Evolutionary conservation across 2,329 filamentous ascomycete species (phyloP).

Genomic region (Nectriaceae sp.): DNA sequence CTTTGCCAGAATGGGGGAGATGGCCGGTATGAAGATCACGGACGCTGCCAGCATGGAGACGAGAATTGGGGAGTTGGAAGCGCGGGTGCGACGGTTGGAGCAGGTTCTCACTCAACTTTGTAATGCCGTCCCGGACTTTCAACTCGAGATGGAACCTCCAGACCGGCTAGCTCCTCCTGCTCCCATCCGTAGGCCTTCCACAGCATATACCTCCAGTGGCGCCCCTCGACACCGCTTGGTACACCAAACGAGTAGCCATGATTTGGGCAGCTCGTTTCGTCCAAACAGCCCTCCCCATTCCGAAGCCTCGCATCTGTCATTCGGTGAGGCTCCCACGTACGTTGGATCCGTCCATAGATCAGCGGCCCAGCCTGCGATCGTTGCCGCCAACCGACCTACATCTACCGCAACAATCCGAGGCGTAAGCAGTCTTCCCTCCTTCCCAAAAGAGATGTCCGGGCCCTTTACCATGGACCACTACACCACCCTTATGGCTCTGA

Average conservation of each 20-base stretch:
- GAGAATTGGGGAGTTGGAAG: conserved; percentile 53
- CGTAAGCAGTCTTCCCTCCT: conserved; percentile 44
- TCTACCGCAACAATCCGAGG: conserved; percentile 52
- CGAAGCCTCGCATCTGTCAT: conserved; percentile 44
- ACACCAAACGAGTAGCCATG: conserved; percentile 3
- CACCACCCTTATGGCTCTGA: conserved; percentile 50
- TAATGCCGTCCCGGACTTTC: conserved; percentile 45
- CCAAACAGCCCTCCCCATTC: conserved; percentile 41
- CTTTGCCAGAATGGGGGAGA: conserved; percentile 45
- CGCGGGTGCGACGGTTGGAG: conserved; percentile 54
- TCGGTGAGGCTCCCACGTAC: conserved; percentile 48
- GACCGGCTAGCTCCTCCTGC: conserved; percentile 26
- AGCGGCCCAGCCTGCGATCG: conserved; percentile 22
- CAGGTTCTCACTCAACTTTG: conserved; percentile 52
- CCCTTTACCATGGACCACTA: conserved; percentile 49
- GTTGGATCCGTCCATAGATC: conserved; percentile 45
- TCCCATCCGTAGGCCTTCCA: conserved; percentile 24
- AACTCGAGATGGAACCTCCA: conserved; percentile 32
- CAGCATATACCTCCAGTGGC: conserved; percentile 12
- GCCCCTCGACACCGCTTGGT: conserved; percentile 1
- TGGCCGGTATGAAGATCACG: conserved; percentile 59
- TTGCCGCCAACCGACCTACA: conserved; percentile 36
- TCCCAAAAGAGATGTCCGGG: conserved; percentile 35
- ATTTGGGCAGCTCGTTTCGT: conserved; percentile 14
- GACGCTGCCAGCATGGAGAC: conserved; percentile 56